These are phyloP conservation scores for Ogataea glucozyma DNA, from an alignment of 805 yeast genomes.

Conservation along the genomic window DNA sequence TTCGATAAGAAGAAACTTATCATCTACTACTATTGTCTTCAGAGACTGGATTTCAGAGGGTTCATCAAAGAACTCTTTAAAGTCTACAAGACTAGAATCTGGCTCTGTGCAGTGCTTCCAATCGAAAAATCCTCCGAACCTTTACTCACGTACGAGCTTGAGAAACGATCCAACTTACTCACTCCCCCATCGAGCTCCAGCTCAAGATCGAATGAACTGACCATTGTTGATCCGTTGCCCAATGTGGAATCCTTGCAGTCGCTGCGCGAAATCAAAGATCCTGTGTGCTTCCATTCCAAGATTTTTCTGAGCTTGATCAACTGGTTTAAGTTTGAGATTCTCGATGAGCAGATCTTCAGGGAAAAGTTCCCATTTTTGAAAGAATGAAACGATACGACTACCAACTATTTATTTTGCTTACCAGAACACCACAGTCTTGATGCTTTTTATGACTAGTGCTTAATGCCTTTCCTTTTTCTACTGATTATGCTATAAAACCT, in stretches of 20 bases:
- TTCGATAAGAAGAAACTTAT: constrained; percentile 78
- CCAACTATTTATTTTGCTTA: constrained; percentile 5
- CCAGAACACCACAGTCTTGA: not conserved
- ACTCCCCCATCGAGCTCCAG: constrained; percentile 20
- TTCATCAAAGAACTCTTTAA: constrained; percentile 72
- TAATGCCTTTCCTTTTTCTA: not conserved
- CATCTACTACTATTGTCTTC: constrained; percentile 64
- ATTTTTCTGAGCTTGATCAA: constrained; percentile 49
- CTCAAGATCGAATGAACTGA: constrained; percentile 39
- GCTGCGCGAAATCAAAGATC: constrained; percentile 36
- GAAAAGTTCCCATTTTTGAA: constrained; percentile 27
- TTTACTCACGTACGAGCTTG: constrained; percentile 33
- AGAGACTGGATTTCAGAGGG: constrained; percentile 72
- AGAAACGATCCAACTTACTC: constrained; percentile 19
- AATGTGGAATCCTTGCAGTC: constrained; percentile 43
- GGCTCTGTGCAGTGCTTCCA: constrained; percentile 74
- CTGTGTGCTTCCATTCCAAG: constrained; percentile 53
- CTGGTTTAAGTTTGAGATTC: constrained; percentile 43
- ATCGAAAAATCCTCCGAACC: constrained; percentile 36
- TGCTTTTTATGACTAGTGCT: not conserved
- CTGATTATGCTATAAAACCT: not conserved
- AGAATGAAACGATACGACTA: not conserved
- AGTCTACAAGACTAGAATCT: constrained; percentile 75
- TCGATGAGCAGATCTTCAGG: constrained; percentile 28
- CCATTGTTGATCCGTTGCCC: constrained; percentile 32